These are phyloP conservation scores for Salix brachista DNA, from an alignment of 345 rosid genomes.

Conservation along the genomic window DNA sequence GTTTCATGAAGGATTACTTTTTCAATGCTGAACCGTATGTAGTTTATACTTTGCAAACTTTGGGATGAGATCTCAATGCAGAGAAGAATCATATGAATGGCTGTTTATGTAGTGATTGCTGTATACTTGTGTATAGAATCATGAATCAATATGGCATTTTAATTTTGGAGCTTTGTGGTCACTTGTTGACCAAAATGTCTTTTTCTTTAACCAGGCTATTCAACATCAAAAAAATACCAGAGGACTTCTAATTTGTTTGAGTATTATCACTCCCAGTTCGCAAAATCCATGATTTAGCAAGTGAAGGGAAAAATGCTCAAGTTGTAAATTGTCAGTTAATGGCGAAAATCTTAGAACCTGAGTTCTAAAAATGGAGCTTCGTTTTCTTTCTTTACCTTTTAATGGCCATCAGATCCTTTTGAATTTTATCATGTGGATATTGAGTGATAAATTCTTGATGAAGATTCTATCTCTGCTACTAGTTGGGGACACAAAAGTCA, in stretches of 20 bases:
- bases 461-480: background rate
- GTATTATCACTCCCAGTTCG: background rate
- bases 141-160: too few relatives aligned
- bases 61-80: too few relatives aligned
- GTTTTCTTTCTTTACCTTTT: background rate
- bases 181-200: too few relatives aligned
- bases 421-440: background rate
- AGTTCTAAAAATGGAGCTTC: conserved; percentile 1
- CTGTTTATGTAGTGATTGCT: too few relatives aligned
- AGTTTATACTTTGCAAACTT: too few relatives aligned
- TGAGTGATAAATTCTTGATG: background rate
- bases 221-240: background rate
- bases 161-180: too few relatives aligned
- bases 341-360: background rate
- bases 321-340: background rate
- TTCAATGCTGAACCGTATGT: too few relatives aligned
- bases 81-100: too few relatives aligned
- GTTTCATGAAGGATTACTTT: too few relatives aligned
- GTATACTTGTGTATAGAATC: too few relatives aligned
- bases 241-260: background rate
- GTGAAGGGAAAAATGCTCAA: background rate
- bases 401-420: background rate
- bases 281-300: background rate
- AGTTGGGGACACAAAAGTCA: background rate
- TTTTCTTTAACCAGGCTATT: background rate